Evolutionary conservation across 2,329 filamentous ascomycete species (phyloP).

Genomic region (Aureobasidium sp.): DNA sequence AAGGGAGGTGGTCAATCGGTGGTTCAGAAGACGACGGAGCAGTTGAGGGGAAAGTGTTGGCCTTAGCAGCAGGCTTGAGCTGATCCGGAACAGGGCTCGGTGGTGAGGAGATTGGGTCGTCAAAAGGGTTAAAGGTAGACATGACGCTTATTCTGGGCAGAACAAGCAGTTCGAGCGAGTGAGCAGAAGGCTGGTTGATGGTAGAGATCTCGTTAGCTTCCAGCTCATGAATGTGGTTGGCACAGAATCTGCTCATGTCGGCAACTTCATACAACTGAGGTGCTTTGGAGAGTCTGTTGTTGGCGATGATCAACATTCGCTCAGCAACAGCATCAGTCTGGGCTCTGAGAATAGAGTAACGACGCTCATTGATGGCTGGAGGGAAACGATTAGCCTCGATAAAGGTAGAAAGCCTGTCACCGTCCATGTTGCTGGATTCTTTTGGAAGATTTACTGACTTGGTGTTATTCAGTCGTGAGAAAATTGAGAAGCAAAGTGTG

Average conservation of each 20-base stretch:
- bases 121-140: slow-evolving; percentile 4
- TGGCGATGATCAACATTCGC: neutral
- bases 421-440: neutral
- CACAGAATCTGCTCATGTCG: neutral
- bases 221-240: neutral
- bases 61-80: neutral
- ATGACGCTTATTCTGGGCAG: neutral
- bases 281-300: neutral
- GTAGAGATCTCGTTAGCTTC: neutral
- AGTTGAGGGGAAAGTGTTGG: neutral
- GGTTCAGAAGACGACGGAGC: neutral
- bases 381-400: slow-evolving; percentile 16
- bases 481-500: neutral
- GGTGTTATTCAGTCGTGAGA: neutral
- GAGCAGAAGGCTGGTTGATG: neutral
- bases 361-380: slow-evolving; percentile 4
- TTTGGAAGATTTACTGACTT: neutral
- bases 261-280: neutral
- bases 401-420: neutral
- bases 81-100: neutral
- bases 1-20: neutral
- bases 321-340: neutral
- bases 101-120: neutral
- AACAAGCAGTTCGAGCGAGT: neutral
- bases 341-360: slow-evolving; percentile 5